These are phyloP conservation scores for Amanita subjunquillea DNA, from an alignment of 768 basidiomycete species.

Conservation along the genomic window DNA sequence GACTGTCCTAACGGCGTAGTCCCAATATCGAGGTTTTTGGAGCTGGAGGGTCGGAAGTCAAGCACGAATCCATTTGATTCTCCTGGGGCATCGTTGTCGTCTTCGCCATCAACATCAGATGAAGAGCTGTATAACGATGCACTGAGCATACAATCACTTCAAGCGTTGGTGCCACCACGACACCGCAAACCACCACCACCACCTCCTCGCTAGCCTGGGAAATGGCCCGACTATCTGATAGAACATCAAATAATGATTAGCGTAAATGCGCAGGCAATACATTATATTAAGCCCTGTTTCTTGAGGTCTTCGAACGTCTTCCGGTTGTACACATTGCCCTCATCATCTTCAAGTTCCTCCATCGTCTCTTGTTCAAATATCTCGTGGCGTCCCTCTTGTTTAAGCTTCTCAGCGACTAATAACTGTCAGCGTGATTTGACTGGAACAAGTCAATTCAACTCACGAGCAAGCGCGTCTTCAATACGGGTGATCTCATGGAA, in stretches of 20 bases:
- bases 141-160: constrained; percentile 57
- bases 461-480: constrained; percentile 89
- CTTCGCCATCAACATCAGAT: constrained; percentile 75
- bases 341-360: constrained; percentile 97
- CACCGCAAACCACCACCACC: constrained; percentile 27
- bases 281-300: constrained; percentile 84
- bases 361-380: constrained; percentile 90
- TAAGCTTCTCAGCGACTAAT: constrained; percentile 92
- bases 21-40: constrained; percentile 28
- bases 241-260: constrained; percentile 5
- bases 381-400: constrained; percentile 92
- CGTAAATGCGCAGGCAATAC: constrained; percentile 5
- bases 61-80: constrained; percentile 67
- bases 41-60: constrained; percentile 12
- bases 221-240: neutral
- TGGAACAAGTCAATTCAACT: constrained; percentile 20
- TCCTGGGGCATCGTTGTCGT: constrained; percentile 48
- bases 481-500: constrained; percentile 98
- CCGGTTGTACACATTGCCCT: constrained; percentile 96
- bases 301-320: constrained; percentile 98
- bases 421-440: neutral
- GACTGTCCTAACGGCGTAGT: constrained; percentile 52
- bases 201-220: constrained; percentile 22
- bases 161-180: constrained; percentile 46
- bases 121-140: constrained; percentile 78